Conservation (phyloP, 2,329 filamentous ascomycete genomes). For the Fusarium buxicola region DNA sequence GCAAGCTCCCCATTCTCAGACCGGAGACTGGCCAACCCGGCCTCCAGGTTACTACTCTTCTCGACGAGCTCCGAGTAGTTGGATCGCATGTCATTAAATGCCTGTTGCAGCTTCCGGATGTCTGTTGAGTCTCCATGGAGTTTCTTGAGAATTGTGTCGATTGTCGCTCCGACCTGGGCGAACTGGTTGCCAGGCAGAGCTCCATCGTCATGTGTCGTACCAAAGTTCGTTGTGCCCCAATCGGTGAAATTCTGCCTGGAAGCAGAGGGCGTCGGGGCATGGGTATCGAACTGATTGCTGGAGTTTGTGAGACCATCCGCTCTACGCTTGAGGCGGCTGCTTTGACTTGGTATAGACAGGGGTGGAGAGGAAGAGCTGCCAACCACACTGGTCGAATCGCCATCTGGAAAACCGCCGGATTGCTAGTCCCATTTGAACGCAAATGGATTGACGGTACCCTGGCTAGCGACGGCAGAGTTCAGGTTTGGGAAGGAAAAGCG, state of each 20-base stretch:
- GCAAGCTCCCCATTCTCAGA: neutral
- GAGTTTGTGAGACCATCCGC: neutral
- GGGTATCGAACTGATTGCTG: neutral
- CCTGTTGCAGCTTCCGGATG: neutral
- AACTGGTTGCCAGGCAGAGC: neutral
- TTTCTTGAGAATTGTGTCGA: neutral
- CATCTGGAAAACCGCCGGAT: neutral
- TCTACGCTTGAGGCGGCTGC: neutral
- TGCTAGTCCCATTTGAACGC: neutral
- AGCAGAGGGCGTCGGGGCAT: neutral
- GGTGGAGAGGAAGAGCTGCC: neutral
- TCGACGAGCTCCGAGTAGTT: neutral
- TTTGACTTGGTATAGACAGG: neutral
- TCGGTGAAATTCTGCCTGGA: neutral
- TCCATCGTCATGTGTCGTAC: neutral
- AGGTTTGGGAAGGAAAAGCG: neutral
- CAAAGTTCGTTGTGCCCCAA: neutral
- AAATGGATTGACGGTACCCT: neutral
- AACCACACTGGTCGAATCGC: neutral
- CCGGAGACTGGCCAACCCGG: neutral
- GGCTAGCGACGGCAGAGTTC: neutral
- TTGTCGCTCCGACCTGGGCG: neutral
- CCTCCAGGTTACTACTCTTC: neutral
- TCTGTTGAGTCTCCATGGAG: neutral
- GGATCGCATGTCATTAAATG: neutral